phyloP scores from a whole-genome alignment of 345 rosid genomes.

The Arabidopsis arenosa region DNA sequence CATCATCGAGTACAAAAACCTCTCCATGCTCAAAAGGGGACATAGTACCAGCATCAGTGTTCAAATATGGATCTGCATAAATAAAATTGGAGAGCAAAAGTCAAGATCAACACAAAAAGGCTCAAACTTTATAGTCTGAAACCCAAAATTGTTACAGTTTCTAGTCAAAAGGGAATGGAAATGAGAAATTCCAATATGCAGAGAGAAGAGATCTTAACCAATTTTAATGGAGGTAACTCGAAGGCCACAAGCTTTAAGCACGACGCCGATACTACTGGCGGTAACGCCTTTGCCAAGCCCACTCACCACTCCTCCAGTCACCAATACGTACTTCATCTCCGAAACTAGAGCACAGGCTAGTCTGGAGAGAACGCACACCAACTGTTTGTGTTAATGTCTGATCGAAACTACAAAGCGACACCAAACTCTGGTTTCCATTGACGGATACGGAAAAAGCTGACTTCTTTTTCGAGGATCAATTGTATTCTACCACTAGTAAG shows the following conservation, averaged over 20 bases:
- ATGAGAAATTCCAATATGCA: background rate
- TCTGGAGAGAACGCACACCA: conserved; percentile 44
- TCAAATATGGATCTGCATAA: conserved; percentile 82
- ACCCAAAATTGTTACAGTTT: conserved; percentile 19
- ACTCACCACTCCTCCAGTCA: conserved; percentile 96
- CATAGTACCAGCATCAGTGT: conserved; percentile 98
- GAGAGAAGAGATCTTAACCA: conserved; percentile 51
- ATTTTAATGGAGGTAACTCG: conserved; percentile 98
- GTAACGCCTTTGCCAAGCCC: conserved; percentile 99
- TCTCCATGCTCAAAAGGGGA: conserved; percentile 98
- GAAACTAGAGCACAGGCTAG: background rate
- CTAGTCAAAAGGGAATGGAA: conserved; percentile 14
- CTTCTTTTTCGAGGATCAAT: background rate
- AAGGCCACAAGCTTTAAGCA: conserved; percentile 91
- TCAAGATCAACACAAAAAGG: conserved; percentile 5
- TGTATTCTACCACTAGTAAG: background rate
- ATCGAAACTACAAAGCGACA: conserved; percentile 30
- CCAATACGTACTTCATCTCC: conserved; percentile 89
- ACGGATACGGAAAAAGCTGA: background rate
- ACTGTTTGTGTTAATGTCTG: conserved; percentile 54
- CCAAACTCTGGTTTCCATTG: background rate
- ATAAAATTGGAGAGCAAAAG: background rate
- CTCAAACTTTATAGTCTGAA: conserved; percentile 13
- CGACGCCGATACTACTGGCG: conserved; percentile 96
- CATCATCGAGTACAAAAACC: conserved; percentile 96